phyloP scores from a whole-genome alignment of 1,284 basidiomycete genomes.

The Apiotrichum veenhuisii region DNA sequence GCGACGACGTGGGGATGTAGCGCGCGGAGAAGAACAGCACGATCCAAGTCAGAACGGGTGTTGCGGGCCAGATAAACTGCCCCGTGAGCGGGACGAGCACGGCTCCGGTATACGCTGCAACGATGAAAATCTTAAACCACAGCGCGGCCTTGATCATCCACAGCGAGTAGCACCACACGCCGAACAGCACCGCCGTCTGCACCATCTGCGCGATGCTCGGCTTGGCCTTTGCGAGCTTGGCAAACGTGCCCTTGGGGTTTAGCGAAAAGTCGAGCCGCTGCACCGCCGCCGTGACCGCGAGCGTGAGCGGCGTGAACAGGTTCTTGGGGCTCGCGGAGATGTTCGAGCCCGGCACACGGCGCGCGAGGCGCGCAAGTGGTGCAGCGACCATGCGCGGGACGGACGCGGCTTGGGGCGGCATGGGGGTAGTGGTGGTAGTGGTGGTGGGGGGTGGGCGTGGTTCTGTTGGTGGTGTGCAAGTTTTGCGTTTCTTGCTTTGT shows the following conservation, averaged over 20 bases:
- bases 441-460: too few species aligned
- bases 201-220: conserved; percentile 62
- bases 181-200: conserved; percentile 57
- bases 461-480: too few species aligned
- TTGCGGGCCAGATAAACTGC: conserved; percentile 88
- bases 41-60: conserved; percentile 79
- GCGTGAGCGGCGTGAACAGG: conserved; percentile 32
- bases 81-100: conserved; percentile 81
- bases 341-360: conserved; percentile 25
- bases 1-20: conserved; percentile 70
- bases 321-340: conserved; percentile 23
- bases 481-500: too few species aligned
- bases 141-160: conserved; percentile 60
- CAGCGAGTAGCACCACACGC: conserved; percentile 69
- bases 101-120: conserved; percentile 64
- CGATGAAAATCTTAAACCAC: conserved; percentile 73
- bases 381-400: conserved; percentile 37
- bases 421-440: background rate
- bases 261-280: conserved; percentile 70
- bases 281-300: conserved; percentile 41
- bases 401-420: conserved; percentile 20
- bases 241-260: conserved; percentile 65
- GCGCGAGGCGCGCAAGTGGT: conserved; percentile 31
- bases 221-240: conserved; percentile 59
- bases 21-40: conserved; percentile 80